Evolutionary conservation across 2,329 filamentous ascomycete genomes (phyloP), one percentile per base, ranked within the genome.

Genomic region (Epichloe glyceriae): DNA sequence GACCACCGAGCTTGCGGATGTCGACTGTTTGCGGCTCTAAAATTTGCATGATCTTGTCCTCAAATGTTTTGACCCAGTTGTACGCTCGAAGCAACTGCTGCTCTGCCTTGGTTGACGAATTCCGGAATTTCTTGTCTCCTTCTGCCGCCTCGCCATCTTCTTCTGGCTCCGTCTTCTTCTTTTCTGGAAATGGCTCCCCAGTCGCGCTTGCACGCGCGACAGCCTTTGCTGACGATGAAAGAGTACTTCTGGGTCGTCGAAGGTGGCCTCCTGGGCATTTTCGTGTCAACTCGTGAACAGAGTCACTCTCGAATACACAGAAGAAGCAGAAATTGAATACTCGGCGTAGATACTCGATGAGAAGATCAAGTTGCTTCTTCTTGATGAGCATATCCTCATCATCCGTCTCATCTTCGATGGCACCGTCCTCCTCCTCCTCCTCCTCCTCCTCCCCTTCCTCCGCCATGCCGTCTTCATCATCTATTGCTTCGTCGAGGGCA

Each of bases 251-350:
- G 39, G 93, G 93, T 46, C 93, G 84, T 55, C 93, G 88, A 54
- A 98, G 80, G 73, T 98, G 93, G n/a, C 93, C 93, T 41, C 93
- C 93, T 26, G 93, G 89, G 60, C 93, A 98, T 70, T 98, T 97
- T 53, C 93, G 83, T 40, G 88, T 90, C 57, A 98, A 75, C 69
- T 98, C 93, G 62, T 98, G 93, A 20, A 97, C 84, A 0, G 91
- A 97, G 67, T 98, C 93, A 62, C 89, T 93, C 69, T 98, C 93
- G 59, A 98, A 97, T 5, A 98, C 94, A 66, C 93, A 98, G 73
- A 97, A 98, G 74, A 98, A 96, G 73, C 93, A 98, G 71, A 98
- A 97, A 70, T 93, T 96, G 76, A 94, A 95, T 49, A 98, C 93
- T 15, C 93, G 84, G 49, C 93, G 88, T 53, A 98, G 77, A 65